Percentiles rank a stretch among this genome's conserved stretches.
Evolutionary conservation across 164 flowering plant species (phyloP).

Genomic region (Chloranthus sessilifolius): DNA sequence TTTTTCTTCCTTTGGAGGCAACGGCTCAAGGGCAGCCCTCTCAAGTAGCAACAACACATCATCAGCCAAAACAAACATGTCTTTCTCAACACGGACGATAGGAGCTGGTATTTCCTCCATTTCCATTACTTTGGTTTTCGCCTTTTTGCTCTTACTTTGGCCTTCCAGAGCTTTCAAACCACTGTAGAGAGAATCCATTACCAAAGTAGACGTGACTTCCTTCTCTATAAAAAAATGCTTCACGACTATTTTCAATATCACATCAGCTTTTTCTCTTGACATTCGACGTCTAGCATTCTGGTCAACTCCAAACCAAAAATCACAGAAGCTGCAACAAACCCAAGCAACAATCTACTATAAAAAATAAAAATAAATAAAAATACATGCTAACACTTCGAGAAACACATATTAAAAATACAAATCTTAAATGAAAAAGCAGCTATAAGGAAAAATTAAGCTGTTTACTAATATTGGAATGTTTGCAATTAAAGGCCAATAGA

Average conservation of each 20-base stretch:
- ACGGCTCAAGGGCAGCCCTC: slow-evolving; percentile 82
- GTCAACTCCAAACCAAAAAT: slow-evolving; percentile 86
- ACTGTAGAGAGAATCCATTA: slow-evolving; percentile 97
- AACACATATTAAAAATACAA: not conserved
- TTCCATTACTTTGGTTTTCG: slow-evolving; percentile 39
- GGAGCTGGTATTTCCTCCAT: slow-evolving; percentile 70
- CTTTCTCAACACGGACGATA: slow-evolving; percentile 72
- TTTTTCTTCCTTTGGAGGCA: slow-evolving; percentile 96
- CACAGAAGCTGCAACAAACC: slow-evolving; percentile 60
- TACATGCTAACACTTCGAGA: not conserved
- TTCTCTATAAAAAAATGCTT: slow-evolving; percentile 91
- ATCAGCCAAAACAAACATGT: slow-evolving; percentile 79
- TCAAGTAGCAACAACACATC: slow-evolving; percentile 76
- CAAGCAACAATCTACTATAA: slow-evolving; percentile 4
- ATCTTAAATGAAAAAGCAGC: not conserved
- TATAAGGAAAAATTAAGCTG: not conserved
- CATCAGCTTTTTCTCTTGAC: slow-evolving; percentile 81
- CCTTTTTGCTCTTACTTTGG: slow-evolving; percentile 54
- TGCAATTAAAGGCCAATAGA: not conserved
- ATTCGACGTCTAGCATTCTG: slow-evolving; percentile 61
- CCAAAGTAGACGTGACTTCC: slow-evolving; percentile 96
- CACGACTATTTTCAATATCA: slow-evolving; percentile 75
- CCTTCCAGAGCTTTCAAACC: slow-evolving; percentile 89
- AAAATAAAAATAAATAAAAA: not conserved
- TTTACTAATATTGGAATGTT: not conserved